A percentile compares a stretch with the other conserved stretches of the same genome.
These are phyloP conservation scores for Sporothrix curviconia DNA, from an alignment of 2,329 filamentous ascomycete genomes.

Conservation along the genomic window DNA sequence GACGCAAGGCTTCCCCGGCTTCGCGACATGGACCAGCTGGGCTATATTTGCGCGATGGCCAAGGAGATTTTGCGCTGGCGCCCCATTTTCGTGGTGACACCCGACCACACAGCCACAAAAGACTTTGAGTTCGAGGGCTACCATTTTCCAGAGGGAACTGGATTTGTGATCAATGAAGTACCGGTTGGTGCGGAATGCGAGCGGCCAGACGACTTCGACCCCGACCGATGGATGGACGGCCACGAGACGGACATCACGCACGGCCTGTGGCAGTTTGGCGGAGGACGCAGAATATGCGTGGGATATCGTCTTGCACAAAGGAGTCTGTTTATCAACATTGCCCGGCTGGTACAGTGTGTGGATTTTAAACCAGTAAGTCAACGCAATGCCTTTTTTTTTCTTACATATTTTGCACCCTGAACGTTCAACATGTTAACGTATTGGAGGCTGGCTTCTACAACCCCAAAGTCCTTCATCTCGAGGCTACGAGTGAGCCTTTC, in stretches of 20 bases:
- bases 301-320: neutral
- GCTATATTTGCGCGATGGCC: conserved; percentile 1
- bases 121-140: neutral
- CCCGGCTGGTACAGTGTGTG: neutral
- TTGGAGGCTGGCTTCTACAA: neutral
- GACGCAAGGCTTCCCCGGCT: neutral
- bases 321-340: neutral
- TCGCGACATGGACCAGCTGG: neutral
- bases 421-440: too few relatives aligned
- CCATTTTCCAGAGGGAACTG: neutral
- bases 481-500: neutral
- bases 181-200: neutral
- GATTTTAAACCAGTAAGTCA: neutral
- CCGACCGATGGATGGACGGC: neutral
- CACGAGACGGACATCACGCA: neutral
- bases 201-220: neutral
- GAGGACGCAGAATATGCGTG: neutral
- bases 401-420: too few relatives aligned
- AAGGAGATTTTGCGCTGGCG: neutral
- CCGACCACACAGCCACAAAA: neutral
- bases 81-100: neutral
- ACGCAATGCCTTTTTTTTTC: too few relatives aligned
- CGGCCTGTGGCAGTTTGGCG: neutral
- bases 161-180: neutral
- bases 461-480: neutral